phyloP scores from a whole-genome alignment of 169 alveolate genomes.

The Plasmodium berghei region DNA sequence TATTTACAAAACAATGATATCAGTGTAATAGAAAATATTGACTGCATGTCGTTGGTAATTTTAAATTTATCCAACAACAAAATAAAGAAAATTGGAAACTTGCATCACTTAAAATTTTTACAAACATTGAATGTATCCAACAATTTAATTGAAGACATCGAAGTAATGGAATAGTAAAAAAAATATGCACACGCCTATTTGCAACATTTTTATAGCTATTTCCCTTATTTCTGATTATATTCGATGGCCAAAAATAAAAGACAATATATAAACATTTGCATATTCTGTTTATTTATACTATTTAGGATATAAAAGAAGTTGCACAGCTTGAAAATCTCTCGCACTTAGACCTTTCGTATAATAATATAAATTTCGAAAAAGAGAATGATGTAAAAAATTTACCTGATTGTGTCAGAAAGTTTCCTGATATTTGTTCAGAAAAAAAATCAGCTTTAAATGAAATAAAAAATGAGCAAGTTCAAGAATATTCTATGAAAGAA shows the following conservation, averaged over 20 bases:
- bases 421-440: conserved; percentile 1
- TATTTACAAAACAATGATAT: conserved; percentile 92
- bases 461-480: background rate
- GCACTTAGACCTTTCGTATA: conserved; percentile 42
- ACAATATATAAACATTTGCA: background rate
- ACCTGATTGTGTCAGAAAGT: background rate
- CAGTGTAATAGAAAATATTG: conserved; percentile 90
- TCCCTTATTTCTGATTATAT: no score
- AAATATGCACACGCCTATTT: background rate
- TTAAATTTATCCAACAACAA: conserved; percentile 93
- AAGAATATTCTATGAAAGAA: background rate
- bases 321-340: conserved; percentile 24
- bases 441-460: background rate
- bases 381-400: background rate
- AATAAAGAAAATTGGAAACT: conserved; percentile 81
- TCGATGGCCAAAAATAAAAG: no score
- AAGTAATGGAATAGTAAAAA: conserved; percentile 4
- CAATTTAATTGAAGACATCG: conserved; percentile 34
- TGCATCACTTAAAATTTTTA: conserved; percentile 41
- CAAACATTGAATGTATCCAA: conserved; percentile 50
- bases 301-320: conserved; percentile 40
- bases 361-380: conserved; percentile 13
- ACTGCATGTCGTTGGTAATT: conserved; percentile 85
- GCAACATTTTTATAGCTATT: no score
- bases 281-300: background rate